phyloP scores from a whole-genome alignment of 2,329 filamentous ascomycete genomes.

The Penicillium sclerotigenum region DNA sequence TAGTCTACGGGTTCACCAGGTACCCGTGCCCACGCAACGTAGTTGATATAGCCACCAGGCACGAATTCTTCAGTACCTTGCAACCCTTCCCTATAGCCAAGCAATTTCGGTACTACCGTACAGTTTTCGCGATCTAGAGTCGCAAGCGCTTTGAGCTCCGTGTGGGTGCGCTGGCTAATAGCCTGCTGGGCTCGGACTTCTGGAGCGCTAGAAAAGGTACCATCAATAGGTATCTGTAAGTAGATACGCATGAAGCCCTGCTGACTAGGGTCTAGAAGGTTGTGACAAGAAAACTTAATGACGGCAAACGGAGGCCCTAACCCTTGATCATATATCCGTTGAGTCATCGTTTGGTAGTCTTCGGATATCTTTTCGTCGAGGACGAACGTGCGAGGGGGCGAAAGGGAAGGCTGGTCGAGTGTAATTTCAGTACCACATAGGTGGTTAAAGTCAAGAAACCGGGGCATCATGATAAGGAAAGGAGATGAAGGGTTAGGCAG shows the following conservation, averaged over 20 bases:
- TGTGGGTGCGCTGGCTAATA: not conserved
- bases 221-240: not conserved
- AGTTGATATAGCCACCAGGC: not conserved
- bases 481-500: not conserved
- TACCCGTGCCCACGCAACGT: not conserved
- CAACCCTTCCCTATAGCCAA: not conserved
- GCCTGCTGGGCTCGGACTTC: not conserved
- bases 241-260: conserved; percentile 1
- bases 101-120: not conserved
- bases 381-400: not conserved
- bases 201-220: not conserved
- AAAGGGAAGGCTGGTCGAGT: not conserved
- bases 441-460: not conserved
- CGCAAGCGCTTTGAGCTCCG: not conserved
- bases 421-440: not conserved
- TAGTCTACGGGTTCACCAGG: not conserved
- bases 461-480: not conserved
- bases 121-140: not conserved
- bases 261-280: not conserved
- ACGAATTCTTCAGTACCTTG: not conserved
- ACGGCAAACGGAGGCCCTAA: not conserved
- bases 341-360: not conserved
- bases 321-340: not conserved
- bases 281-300: not conserved
- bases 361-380: not conserved